A percentile compares a stretch with the other conserved stretches of the same genome.
phyloP scores from a whole-genome alignment of 2,329 filamentous ascomycete species.

The Xylaria sp. region DNA sequence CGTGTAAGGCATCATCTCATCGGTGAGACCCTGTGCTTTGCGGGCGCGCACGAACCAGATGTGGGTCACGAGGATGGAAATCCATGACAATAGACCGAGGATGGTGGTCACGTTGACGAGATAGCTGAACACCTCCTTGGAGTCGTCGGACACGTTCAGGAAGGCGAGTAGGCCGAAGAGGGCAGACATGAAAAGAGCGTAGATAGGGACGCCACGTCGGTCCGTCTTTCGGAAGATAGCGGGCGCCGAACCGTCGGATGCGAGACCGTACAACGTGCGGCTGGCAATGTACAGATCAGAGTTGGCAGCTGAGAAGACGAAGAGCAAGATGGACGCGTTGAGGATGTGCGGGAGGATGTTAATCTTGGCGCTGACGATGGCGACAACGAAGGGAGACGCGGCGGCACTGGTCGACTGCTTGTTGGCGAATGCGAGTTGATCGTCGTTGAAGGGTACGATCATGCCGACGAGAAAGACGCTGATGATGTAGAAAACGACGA shows the following conservation, averaged over 20 bases:
- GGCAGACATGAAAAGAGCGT: constrained; percentile 66
- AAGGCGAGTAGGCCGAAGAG: constrained; percentile 71
- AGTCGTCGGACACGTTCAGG: constrained; percentile 66
- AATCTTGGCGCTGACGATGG: constrained; percentile 69
- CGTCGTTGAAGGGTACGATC: constrained; percentile 74
- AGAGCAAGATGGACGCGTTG: constrained; percentile 76
- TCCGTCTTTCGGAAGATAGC: constrained; percentile 74
- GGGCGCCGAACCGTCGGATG: constrained; percentile 74
- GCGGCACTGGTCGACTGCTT: constrained; percentile 57
- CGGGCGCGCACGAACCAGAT: constrained; percentile 70
- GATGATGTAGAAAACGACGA: constrained; percentile 79
- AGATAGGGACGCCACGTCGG: constrained; percentile 72
- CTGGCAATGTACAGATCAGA: constrained; percentile 79
- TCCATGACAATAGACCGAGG: constrained; percentile 70
- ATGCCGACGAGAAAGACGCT: constrained; percentile 78
- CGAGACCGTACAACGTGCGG: constrained; percentile 74
- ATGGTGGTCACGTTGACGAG: constrained; percentile 73
- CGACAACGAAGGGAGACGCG: constrained; percentile 77
- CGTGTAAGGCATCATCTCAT: constrained; percentile 64
- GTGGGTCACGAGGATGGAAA: constrained; percentile 71
- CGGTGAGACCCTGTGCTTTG: constrained; percentile 62
- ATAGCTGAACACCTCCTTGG: constrained; percentile 64
- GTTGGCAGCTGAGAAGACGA: constrained; percentile 79
- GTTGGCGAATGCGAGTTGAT: constrained; percentile 63
- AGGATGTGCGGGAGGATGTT: constrained; percentile 68